phyloP scores from a whole-genome alignment of 148 eudicot genomes.

The Rhododendron simsii region DNA sequence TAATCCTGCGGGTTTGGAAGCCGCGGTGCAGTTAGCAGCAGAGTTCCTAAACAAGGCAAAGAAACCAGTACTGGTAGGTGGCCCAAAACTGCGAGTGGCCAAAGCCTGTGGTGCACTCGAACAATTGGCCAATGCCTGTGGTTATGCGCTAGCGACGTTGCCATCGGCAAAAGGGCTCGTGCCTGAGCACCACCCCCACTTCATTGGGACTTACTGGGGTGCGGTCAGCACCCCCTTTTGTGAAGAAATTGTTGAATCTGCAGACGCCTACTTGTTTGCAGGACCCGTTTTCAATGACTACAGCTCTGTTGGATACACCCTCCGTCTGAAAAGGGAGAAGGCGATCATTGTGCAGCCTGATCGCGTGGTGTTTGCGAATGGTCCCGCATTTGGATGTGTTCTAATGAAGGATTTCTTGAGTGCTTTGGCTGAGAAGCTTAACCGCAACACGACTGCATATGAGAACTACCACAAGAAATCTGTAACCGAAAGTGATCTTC shows the following conservation, averaged over 20 bases:
- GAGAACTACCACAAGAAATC: slow-evolving; percentile 54
- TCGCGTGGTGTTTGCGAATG: slow-evolving; percentile 62
- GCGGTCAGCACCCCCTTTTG: slow-evolving; percentile 77
- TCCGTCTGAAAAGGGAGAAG: slow-evolving; percentile 73
- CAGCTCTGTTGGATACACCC: slow-evolving; percentile 81
- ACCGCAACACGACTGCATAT: slow-evolving; percentile 51
- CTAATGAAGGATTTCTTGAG: slow-evolving; percentile 69
- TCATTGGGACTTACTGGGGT: slow-evolving; percentile 83
- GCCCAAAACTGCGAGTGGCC: slow-evolving; percentile 60
- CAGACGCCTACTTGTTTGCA: slow-evolving; percentile 74
- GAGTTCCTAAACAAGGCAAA: slow-evolving; percentile 71
- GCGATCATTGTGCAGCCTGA: slow-evolving; percentile 69
- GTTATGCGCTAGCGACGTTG: slow-evolving; percentile 59
- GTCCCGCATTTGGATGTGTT: slow-evolving; percentile 70
- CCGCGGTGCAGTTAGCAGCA: slow-evolving; percentile 73
- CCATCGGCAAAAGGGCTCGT: slow-evolving; percentile 80
- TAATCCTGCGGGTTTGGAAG: slow-evolving; percentile 59
- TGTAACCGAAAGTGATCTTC: slow-evolving; percentile 62
- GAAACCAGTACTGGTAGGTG: slow-evolving; percentile 79
- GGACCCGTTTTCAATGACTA: slow-evolving; percentile 85
- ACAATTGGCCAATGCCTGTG: slow-evolving; percentile 54
- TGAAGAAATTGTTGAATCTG: slow-evolving; percentile 80
- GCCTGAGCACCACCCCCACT: slow-evolving; percentile 69
- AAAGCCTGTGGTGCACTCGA: slow-evolving; percentile 52
- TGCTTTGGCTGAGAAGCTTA: slow-evolving; percentile 51